Percentiles rank a stretch among this genome's conserved stretches.
phyloP scores from a whole-genome alignment of 768 basidiomycete species.

The Exidia glandulosa region DNA sequence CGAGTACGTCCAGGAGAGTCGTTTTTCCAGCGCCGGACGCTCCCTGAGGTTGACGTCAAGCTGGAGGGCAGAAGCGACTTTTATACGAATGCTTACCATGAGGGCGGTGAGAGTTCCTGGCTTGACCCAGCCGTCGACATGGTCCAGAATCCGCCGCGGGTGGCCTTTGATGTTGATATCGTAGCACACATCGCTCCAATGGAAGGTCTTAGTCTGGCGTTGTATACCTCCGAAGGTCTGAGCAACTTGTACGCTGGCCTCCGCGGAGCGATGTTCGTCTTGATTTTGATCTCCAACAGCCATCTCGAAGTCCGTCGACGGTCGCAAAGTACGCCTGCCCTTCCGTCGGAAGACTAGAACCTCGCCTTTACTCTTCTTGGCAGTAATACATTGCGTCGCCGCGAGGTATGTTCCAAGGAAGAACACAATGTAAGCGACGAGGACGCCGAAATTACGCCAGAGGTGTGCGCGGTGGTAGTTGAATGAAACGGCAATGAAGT shows the following conservation, averaged over 20 bases:
- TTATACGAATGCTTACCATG: constrained; percentile 49
- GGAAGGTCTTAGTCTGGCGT: constrained; percentile 28
- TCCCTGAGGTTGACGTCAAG: constrained; percentile 12
- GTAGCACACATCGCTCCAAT: constrained; percentile 36
- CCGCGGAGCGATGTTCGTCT: no score
- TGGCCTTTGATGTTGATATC: constrained; percentile 20
- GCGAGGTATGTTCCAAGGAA: constrained; percentile 55
- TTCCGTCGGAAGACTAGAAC: constrained; percentile 27
- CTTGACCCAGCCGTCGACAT: constrained; percentile 37
- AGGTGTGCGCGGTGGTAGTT: constrained; percentile 38
- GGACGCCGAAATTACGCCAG: constrained; percentile 63
- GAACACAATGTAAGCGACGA: constrained; percentile 56
- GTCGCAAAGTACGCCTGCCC: constrained; percentile 18
- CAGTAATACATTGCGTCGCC: constrained; percentile 45
- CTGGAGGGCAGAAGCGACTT: no score
- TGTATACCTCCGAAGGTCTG: neutral
- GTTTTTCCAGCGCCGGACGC: neutral
- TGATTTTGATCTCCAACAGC: constrained; percentile 13
- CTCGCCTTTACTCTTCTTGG: constrained; percentile 42
- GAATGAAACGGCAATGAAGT: constrained; percentile 33
- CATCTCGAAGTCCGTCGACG: constrained; percentile 14
- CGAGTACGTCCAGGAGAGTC: constrained; percentile 24
- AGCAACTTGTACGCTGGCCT: constrained; percentile 18
- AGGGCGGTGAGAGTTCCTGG: constrained; percentile 60
- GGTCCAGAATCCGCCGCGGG: constrained; percentile 24